A percentile compares a stretch with the other conserved stretches of the same genome.
Conservation (phyloP, 495 filamentous ascomycete species). For the Daldinia childiae region DNA sequence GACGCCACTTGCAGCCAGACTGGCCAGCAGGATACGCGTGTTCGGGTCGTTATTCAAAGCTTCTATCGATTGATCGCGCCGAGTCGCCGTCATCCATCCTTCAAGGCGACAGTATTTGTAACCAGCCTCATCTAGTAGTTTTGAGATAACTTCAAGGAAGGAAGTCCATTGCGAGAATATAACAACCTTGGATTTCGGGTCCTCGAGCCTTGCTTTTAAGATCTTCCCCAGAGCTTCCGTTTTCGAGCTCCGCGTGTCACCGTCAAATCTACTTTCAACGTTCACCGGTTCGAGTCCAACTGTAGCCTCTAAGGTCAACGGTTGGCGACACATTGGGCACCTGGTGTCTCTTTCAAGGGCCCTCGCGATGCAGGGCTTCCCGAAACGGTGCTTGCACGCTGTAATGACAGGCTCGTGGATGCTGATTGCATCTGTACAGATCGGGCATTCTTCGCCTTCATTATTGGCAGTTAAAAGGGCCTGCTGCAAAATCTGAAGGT, state of each 20-base stretch:
- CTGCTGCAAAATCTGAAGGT: constrained; percentile 75
- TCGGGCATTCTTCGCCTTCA: constrained; percentile 81
- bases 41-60: constrained; percentile 72
- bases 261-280: constrained; percentile 61
- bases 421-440: constrained; percentile 80
- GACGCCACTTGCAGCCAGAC: constrained; percentile 82
- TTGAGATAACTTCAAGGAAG: constrained; percentile 82
- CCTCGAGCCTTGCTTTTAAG: constrained; percentile 73
- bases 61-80: constrained; percentile 75
- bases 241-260: constrained; percentile 78
- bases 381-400: constrained; percentile 86
- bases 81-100: constrained; percentile 74
- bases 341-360: constrained; percentile 83
- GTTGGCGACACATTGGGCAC: constrained; percentile 88
- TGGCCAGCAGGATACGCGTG: constrained; percentile 83
- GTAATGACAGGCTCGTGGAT: constrained; percentile 84
- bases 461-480: constrained; percentile 83
- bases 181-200: constrained; percentile 79
- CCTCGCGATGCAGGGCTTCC: constrained; percentile 75
- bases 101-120: constrained; percentile 81
- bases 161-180: constrained; percentile 95
- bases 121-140: constrained; percentile 68
- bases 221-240: constrained; percentile 84
- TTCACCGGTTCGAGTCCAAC: constrained; percentile 70
- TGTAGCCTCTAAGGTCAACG: constrained; percentile 68